Base-by-base conservation (phyloP, 768 basidiomycete genomes). In the Russula sp. region DNA sequence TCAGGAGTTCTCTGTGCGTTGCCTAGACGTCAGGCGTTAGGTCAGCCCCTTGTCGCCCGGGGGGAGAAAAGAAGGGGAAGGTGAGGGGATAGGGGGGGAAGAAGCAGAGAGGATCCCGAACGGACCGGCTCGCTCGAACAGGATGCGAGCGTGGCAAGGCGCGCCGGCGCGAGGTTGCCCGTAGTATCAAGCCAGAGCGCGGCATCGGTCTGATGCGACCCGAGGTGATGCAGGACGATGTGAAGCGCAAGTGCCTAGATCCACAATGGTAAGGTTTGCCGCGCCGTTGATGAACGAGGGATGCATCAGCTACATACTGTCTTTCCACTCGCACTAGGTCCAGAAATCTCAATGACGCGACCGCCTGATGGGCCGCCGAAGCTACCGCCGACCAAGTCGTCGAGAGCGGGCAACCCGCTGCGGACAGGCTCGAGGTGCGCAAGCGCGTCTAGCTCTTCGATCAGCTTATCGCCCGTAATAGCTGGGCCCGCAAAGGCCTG, bases 111-210 rank as follows among this genome's bases (percentile, higher is more conserved):
- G 31, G 31, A 13, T 55, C 16, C 45, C 32, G n/a, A 27, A 66
- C 54, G 49, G 71, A 69, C 66, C 66, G 73, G 65, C 68, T 61
- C 66, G 55, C 52, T 70, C 67, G 55, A 44, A 22, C 51, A 47
- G 14, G 68, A 68, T 59, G 71, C 63, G 34, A 83, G 64, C 18
- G 74, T 68, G 3, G 72, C 64, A 2, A 83, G 79, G 44, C 77
- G 75, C 27, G 82, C 80, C 0, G 76, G 75, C 42, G 85, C 80
- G 70, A 91, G 88, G 64, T 83, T 83, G 1, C 88, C 87, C 0
- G 78, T 79, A 10, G 85, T 86, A 68, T 92, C 89, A 51, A 92
- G 79, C 90, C 90, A 92, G 6, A 84, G 70, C 1, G 78, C 82
- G 55, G 71, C 76, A 2, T 77, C 71, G n/a, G 77, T 67, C 20